Percentiles rank a stretch among this genome's conserved stretches.
phyloP scores from a whole-genome alignment of 2,329 filamentous ascomycete genomes.

The Alternaria triticina region DNA sequence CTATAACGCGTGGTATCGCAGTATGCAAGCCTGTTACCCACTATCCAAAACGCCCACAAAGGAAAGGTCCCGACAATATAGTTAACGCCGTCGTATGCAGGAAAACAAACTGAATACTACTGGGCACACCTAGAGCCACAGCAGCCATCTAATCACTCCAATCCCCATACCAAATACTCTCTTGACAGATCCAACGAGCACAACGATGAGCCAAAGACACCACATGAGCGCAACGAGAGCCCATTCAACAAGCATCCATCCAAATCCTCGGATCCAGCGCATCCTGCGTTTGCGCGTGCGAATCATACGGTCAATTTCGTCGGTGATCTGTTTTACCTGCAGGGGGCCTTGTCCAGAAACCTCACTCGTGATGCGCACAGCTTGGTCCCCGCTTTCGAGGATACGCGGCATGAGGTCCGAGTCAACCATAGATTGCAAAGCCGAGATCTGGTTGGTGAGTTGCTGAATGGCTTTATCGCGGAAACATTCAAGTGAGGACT shows the following conservation, averaged over 20 bases:
- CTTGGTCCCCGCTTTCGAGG: slow-evolving; percentile 74
- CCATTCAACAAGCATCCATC: slow-evolving; percentile 89
- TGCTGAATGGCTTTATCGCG: slow-evolving; percentile 53
- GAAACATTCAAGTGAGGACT: slow-evolving; percentile 59
- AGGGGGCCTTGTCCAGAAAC: slow-evolving; percentile 78
- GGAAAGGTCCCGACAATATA: neutral
- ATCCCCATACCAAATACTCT: slow-evolving; percentile 67
- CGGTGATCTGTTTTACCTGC: slow-evolving; percentile 79
- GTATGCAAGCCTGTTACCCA: slow-evolving; percentile 3
- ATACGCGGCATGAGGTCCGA: slow-evolving; percentile 65
- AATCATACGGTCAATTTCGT: slow-evolving; percentile 72
- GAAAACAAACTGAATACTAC: slow-evolving; percentile 4
- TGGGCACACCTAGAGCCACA: slow-evolving; percentile 63
- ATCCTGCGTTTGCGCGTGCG: slow-evolving; percentile 76
- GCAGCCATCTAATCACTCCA: slow-evolving; percentile 74
- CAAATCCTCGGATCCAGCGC: slow-evolving; percentile 74
- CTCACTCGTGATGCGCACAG: slow-evolving; percentile 78
- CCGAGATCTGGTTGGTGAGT: slow-evolving; percentile 53
- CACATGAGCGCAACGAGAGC: slow-evolving; percentile 87
- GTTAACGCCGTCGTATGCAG: neutral
- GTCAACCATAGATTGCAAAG: slow-evolving; percentile 55
- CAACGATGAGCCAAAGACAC: slow-evolving; percentile 91
- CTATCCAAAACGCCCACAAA: neutral
- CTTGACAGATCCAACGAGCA: slow-evolving; percentile 71
- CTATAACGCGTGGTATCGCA: slow-evolving; percentile 4